Base-by-base conservation (phyloP, 148 eudicot genomes). In the Rhododendron henanense region DNA sequence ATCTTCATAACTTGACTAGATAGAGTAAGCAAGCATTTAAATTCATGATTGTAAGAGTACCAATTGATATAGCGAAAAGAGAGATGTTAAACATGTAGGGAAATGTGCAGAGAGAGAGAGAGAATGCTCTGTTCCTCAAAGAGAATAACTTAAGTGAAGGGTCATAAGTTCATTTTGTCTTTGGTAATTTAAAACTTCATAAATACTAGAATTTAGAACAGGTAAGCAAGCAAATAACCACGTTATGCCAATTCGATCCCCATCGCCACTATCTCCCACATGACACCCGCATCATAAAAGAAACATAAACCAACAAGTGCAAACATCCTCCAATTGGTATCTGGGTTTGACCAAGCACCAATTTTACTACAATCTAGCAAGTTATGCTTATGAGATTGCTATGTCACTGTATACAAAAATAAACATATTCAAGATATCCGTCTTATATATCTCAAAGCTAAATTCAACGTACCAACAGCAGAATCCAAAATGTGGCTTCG, bases 401-500 rank as follows among this genome's bases (percentile, higher is more conserved):
- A 28, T 50, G 65, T 1, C 21, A 51, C 5, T 51, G 67, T 28
- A 31, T 53, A 35, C 28, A 28, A 1, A 1, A 3, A 33, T 10
- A 35, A 39, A 59, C 35, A 25, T 37, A 13, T 19, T 5, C n/a
- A 37, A 77, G 28, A 47, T 31, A 8, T 18, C 44, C 5, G 59
- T 39, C 14, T 39, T 18, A 37, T 67, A 31, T 78, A 10, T 23
- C 11, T 39, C 18, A 50, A 87, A 88, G 25, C 47, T 63, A 35
- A 84, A 74, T 28, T 39, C 78, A 85, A 92, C 94, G 37, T 93
- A 96, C 99, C 93, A 95, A 92, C 76, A 92, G 87, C 65, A 84
- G 88, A 53, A 96, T 92, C 61, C 73, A 84, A 89, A 95, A 96
- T 86, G 87, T 78, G 35, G 97, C 99, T 86, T 92, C 90, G 84